These are phyloP conservation scores for Aspergillus funiculosus DNA, from an alignment of 495 filamentous ascomycete genomes.

Conservation along the genomic window DNA sequence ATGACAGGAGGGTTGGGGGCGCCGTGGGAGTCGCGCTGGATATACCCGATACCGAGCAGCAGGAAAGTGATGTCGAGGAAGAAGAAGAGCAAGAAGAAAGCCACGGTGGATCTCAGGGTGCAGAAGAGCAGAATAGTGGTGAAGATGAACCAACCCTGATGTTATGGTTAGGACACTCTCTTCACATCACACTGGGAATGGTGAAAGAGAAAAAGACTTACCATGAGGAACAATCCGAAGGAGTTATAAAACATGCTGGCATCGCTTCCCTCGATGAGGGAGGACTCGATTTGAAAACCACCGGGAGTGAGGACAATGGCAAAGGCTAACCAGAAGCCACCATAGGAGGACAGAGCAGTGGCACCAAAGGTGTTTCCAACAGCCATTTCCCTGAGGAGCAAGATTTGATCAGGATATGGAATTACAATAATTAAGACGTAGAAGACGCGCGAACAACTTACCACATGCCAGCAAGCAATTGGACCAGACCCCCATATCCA, in stretches of 20 bases:
- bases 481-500: constrained; percentile 83
- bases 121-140: constrained; percentile 80
- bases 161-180: constrained; percentile 11
- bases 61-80: constrained; percentile 89
- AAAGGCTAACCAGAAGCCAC: constrained; percentile 94
- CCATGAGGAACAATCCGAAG: constrained; percentile 80
- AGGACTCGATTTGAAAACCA: constrained; percentile 54
- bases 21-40: constrained; percentile 41
- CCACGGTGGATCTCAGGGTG: constrained; percentile 88
- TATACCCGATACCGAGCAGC: constrained; percentile 72
- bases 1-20: constrained; percentile 47
- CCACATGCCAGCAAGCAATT: constrained; percentile 97
- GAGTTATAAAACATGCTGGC: constrained; percentile 53
- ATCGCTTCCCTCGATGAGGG: constrained; percentile 17
- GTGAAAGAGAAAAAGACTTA: constrained; percentile 28
- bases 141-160: constrained; percentile 93
- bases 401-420: background rate
- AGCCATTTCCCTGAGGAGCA: constrained; percentile 80
- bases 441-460: constrained; percentile 46
- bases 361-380: constrained; percentile 97
- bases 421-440: background rate
- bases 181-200: background rate
- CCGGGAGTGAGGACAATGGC: constrained; percentile 83
- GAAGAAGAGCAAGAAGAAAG: constrained; percentile 96
- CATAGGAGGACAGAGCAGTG: constrained; percentile 92